phyloP scores from a whole-genome alignment of 1,139 yeast species.

The Protomyces arabidopsidicola region DNA sequence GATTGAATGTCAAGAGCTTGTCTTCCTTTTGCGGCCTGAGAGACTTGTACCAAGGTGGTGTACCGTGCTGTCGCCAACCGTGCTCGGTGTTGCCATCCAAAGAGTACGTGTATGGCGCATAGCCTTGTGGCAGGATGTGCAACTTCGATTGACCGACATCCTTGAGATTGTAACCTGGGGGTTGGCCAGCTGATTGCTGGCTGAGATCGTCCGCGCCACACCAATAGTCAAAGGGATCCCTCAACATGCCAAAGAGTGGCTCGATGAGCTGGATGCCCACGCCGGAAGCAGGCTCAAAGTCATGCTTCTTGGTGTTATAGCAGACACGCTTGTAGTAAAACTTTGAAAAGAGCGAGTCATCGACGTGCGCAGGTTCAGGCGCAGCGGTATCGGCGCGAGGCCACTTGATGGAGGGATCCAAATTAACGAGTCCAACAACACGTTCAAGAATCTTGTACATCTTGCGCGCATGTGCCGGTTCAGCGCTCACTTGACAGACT shows the following conservation, averaged over 20 bases:
- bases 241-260: constrained; percentile 24
- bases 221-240: constrained; percentile 17
- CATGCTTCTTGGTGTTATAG: not conserved
- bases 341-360: constrained; percentile 12
- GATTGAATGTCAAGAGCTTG: constrained; percentile 1
- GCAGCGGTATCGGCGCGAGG: constrained; percentile 1
- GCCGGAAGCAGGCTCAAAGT: constrained; percentile 6
- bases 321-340: constrained; percentile 17
- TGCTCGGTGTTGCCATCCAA: not conserved
- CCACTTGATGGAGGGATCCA: not conserved
- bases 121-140: constrained; percentile 20
- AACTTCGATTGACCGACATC: constrained; percentile 10
- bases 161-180: not conserved
- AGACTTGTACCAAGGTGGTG: constrained; percentile 18
- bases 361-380: not conserved
- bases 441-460: constrained; percentile 3
- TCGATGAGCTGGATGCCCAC: constrained; percentile 18
- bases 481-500: constrained; percentile 2
- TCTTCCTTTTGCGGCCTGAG: not conserved
- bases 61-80: constrained; percentile 12
- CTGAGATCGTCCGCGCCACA: not conserved
- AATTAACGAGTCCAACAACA: not conserved
- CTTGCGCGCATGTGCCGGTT: constrained; percentile 1
- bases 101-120: constrained; percentile 10
- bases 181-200: not conserved